A percentile compares a stretch with the other conserved stretches of the same genome.
Evolutionary conservation across 73 alveolate species (phyloP).

Genomic region (Tetrahymena borealis): DNA sequence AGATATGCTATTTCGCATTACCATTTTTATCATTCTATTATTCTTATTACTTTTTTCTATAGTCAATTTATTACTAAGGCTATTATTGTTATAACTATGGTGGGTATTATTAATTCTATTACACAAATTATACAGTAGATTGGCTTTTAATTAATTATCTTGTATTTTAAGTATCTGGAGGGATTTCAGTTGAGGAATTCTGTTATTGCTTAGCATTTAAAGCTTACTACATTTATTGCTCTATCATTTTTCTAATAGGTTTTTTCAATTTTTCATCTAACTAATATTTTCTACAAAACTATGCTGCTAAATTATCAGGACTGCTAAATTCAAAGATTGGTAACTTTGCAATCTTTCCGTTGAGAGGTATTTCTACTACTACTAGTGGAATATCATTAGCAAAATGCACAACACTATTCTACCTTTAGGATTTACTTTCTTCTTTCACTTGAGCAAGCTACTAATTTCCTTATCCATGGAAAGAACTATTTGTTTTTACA

Average conservation of each 20-base stretch:
- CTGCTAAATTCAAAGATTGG: background rate
- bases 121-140: background rate
- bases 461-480: background rate
- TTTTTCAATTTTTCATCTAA: background rate
- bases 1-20: no score
- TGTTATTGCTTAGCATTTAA: background rate
- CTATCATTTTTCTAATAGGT: background rate
- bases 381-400: background rate
- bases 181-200: background rate
- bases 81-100: no score
- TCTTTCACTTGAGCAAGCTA: background rate
- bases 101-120: background rate
- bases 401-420: background rate
- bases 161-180: background rate
- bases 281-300: background rate
- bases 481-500: background rate
- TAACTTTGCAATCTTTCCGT: background rate
- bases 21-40: no score
- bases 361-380: background rate
- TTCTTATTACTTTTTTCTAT: no score
- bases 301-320: background rate
- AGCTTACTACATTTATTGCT: background rate
- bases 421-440: background rate
- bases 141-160: background rate
- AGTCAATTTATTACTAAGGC: no score